Base-by-base conservation (phyloP, 768 basidiomycete species). In the Lyophyllum semitale region DNA sequence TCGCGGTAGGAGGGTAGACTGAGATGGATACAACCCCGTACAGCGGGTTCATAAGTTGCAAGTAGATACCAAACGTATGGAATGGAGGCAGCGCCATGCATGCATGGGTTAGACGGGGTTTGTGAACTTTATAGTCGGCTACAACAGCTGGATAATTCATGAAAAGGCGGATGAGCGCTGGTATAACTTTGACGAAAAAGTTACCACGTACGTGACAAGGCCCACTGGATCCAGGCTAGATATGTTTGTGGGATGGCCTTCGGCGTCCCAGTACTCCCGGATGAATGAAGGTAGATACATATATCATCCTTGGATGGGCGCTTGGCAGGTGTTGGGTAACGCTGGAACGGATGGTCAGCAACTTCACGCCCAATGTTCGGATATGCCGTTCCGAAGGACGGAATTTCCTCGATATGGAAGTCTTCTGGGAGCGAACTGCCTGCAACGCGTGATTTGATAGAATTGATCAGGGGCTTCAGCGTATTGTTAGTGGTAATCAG, bases 241-340 rank as follows among this genome's bases (percentile, higher is more conserved):
- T 69, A 48, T 2, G 63, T 72, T 35, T 68, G 63, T 1, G 66
- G 59, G 35, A 77, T 71, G 1, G 74, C 63, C 46, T 74, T 75
- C 0, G 75, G 73, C 22, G 71, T 67, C 1, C 74, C 73, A 0
- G 76, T 74, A 41, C 76, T 75, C 12, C 75, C 75, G 0, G 77
- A 76, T 0, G 77, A 78, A 49, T 77, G 73, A 2, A 75, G 51
- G 51, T 68, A 70, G 27, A 63, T 51, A n/a, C 61, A 32, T 7
- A 68, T 29, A 15, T 59, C 65, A 11, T 71, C 57, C 1, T 50
- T 30, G 12, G 17, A 15, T 0, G 64, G 49, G 22, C 56, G 56
- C 15, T 40, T 33, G 5, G 29, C 15, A 22, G 57, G 44, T 17
- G 23, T 6, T 6, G 53, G 53, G 46, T 58, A 58, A 5, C 25